phyloP scores from a whole-genome alignment of 768 basidiomycete genomes.

The Collybia mongolica region DNA sequence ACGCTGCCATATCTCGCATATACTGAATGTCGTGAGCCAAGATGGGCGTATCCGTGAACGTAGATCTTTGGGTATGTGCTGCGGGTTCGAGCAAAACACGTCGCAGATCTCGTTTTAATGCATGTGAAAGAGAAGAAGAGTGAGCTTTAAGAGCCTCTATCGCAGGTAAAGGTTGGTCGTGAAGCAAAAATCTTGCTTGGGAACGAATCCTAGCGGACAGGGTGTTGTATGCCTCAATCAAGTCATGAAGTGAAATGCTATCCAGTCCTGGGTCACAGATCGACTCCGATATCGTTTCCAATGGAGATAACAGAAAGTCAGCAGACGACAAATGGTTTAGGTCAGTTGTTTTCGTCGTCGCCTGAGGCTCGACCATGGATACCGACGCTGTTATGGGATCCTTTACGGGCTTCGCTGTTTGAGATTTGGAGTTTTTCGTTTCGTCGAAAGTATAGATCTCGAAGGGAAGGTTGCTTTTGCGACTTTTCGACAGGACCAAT shows the following conservation, averaged over 20 bases:
- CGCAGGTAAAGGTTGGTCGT: constrained; percentile 15
- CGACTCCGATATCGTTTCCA: constrained; percentile 48
- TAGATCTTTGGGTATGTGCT: constrained; percentile 21
- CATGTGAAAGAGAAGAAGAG: constrained; percentile 33
- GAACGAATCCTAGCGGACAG: constrained; percentile 44
- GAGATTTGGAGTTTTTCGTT: no score
- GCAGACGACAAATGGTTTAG: constrained; percentile 9
- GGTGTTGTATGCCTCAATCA: constrained; percentile 60
- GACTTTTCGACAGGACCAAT: background rate
- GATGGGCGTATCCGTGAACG: constrained; percentile 12
- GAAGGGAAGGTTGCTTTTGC: constrained; percentile 1
- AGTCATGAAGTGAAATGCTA: constrained; percentile 46
- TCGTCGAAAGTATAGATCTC: background rate
- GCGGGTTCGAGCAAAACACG: constrained; percentile 35
- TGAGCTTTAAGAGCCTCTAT: constrained; percentile 29
- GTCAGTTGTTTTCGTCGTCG: background rate
- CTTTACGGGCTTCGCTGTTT: no score
- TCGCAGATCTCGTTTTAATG: constrained; percentile 51
- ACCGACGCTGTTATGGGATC: no score
- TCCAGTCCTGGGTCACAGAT: constrained; percentile 31
- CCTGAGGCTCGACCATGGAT: background rate
- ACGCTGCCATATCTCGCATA: constrained; percentile 36
- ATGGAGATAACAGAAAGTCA: constrained; percentile 37
- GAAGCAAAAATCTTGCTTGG: constrained; percentile 18
- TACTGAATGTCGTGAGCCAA: constrained; percentile 37